A percentile compares a stretch with the other conserved stretches of the same genome.
Conservation (phyloP, 306 rosid species). For the Medicago truncatula region DNA sequence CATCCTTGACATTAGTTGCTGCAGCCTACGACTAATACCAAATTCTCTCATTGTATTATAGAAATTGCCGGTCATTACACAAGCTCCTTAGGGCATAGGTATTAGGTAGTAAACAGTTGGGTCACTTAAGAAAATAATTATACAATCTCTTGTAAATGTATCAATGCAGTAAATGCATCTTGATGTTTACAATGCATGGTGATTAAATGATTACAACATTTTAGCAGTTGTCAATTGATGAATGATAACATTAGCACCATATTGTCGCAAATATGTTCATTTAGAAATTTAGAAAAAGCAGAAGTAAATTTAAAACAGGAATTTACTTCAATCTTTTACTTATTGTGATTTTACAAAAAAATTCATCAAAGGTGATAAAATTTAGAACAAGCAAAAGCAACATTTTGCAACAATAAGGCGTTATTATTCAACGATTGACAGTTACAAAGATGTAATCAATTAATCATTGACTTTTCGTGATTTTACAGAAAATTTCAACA, state of each 20-base stretch:
- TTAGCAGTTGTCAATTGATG: slow-evolving; percentile 2
- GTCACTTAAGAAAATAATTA: background rate
- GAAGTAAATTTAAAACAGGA: background rate
- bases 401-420: no score
- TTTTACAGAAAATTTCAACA: background rate
- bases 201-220: background rate
- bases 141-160: background rate
- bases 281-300: background rate
- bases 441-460: no score
- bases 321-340: background rate
- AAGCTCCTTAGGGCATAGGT: background rate
- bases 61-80: background rate
- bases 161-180: background rate
- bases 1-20: background rate
- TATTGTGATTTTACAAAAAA: background rate
- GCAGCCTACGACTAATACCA: background rate
- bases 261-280: background rate
- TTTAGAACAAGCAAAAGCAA: slow-evolving; percentile 20
- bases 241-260: slow-evolving; percentile 3
- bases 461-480: no score
- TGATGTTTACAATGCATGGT: background rate
- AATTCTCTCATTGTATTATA: slow-evolving; percentile 6
- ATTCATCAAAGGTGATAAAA: background rate
- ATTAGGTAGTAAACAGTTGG: background rate
- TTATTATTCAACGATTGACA: no score